Conservation (phyloP, 306 rosid species). For the Sindora glabra region DNA sequence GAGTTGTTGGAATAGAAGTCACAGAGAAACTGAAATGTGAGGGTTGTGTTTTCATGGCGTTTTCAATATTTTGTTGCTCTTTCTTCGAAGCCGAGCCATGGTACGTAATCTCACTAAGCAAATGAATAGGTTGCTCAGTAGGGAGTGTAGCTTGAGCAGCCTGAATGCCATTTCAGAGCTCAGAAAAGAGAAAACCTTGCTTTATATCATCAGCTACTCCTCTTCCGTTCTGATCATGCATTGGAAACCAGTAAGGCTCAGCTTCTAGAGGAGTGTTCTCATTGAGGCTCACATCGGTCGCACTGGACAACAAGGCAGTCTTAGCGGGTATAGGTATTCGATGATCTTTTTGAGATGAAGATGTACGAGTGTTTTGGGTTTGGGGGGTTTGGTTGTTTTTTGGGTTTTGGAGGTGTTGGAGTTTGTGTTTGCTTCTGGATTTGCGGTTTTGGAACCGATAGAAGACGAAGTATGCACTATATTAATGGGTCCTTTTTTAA, state of each 20-base stretch:
- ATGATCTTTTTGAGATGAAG: constrained; percentile 51
- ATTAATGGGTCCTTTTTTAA: no score
- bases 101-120: constrained; percentile 62
- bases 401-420: constrained; percentile 75
- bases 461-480: no score
- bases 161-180: constrained; percentile 46
- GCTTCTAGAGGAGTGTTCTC: constrained; percentile 18
- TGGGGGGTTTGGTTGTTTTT: constrained; percentile 25
- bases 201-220: background rate
- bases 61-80: constrained; percentile 30
- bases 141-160: constrained; percentile 13
- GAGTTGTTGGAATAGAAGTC: constrained; percentile 18
- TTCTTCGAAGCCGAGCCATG: constrained; percentile 36
- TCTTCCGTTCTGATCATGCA: constrained; percentile 5
- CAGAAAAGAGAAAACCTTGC: constrained; percentile 70
- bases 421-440: constrained; percentile 96
- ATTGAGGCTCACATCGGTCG: constrained; percentile 22
- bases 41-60: constrained; percentile 20
- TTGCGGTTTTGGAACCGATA: constrained; percentile 97
- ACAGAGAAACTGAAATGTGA: constrained; percentile 33
- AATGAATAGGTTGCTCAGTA: constrained; percentile 32
- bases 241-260: constrained; percentile 57
- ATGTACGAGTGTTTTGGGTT: constrained; percentile 6
- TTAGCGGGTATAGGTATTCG: constrained; percentile 17
- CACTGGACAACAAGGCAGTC: constrained; percentile 37